Evolutionary conservation across 257 asterid genomes (phyloP), one percentile per base, ranked within the genome.

Genomic region (Ligustrum vulgare): DNA sequence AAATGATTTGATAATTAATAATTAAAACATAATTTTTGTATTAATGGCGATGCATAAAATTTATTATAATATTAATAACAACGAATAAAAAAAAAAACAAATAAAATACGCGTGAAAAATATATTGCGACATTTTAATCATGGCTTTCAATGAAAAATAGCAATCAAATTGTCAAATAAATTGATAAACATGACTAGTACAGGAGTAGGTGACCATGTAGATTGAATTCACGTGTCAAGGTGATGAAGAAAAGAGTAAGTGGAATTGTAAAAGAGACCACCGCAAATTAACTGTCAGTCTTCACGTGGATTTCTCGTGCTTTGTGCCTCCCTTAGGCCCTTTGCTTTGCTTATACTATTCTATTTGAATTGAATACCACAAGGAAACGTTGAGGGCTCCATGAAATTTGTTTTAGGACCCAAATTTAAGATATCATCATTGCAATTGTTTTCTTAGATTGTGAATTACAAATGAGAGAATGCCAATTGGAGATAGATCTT

Each of bases 251-350:
- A 35, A 35, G 39, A 35, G 7, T 35, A 35, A 54, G 13, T 18
- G 67, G 67, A 62, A 28, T 41, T 72, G 67, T 62, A 32, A 73
- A 72, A 72, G 67, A 79, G 77, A 77, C 74, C 88, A 88, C 83
- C 83, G 91, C 88, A 51, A 64, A 33, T 13, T 0, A 28, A 28
- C 31, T 80, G 83, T 83, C 78, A 80, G 85, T 60, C 43, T 80
- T 83, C 90, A 89, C 93, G 85, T 86, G 90, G 77, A 76, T 39
- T 71, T 86, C 88, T 83, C 84, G 81, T 82, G 88, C 83, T 78
- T 60, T 76, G 39, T 15, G 68, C 37, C 12, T 35, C 70, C 68
- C 47, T 39, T 13, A 2, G 47, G 12, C 4, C 15, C 10, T 51
- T 60, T 60, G 18, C 34, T 23, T 23, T 22, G 67, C 67, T 22